Evolutionary conservation across 805 yeast genomes (phyloP).

Genomic region (Hanseniaspora jakobsenii): DNA sequence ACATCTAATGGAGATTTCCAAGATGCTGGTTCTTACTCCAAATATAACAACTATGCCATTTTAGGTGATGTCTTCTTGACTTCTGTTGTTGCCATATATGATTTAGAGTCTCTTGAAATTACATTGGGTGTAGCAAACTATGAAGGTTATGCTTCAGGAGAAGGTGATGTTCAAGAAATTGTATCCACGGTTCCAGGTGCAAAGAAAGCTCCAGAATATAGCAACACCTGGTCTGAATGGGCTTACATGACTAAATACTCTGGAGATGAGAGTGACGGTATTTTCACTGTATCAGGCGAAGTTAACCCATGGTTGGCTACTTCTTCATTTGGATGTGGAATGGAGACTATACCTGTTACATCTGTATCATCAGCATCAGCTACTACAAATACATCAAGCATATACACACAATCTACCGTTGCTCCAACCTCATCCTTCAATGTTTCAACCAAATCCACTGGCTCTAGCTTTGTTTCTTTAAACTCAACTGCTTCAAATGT

Average conservation of each 20-base stretch:
- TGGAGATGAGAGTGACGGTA: constrained; percentile 15
- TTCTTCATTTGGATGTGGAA: constrained; percentile 7
- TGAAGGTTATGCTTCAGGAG: constrained; percentile 19
- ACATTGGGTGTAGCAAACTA: constrained; percentile 36
- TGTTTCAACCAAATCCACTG: neutral
- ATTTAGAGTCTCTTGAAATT: constrained; percentile 35
- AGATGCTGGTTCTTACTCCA: constrained; percentile 4
- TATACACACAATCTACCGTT: constrained; percentile 19
- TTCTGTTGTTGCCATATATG: constrained; percentile 43
- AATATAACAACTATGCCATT: constrained; percentile 29
- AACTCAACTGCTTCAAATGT: constrained; percentile 20
- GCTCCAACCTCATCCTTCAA: constrained; percentile 26
- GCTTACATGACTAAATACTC: constrained; percentile 7
- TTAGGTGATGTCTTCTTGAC: constrained; percentile 46
- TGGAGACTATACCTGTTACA: neutral
- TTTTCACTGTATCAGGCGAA: constrained; percentile 15
- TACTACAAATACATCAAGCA: constrained; percentile 6
- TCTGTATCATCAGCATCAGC: neutral
- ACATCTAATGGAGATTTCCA: constrained; percentile 17
- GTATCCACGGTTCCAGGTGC: constrained; percentile 41
- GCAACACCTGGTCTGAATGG: constrained; percentile 29
- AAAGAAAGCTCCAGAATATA: constrained; percentile 34
- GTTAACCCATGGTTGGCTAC: constrained; percentile 16
- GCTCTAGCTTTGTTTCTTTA: constrained; percentile 29
- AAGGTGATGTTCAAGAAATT: constrained; percentile 37